These are phyloP conservation scores for Chlorophyllum brunneum DNA, from an alignment of 768 basidiomycete species.

Conservation along the genomic window DNA sequence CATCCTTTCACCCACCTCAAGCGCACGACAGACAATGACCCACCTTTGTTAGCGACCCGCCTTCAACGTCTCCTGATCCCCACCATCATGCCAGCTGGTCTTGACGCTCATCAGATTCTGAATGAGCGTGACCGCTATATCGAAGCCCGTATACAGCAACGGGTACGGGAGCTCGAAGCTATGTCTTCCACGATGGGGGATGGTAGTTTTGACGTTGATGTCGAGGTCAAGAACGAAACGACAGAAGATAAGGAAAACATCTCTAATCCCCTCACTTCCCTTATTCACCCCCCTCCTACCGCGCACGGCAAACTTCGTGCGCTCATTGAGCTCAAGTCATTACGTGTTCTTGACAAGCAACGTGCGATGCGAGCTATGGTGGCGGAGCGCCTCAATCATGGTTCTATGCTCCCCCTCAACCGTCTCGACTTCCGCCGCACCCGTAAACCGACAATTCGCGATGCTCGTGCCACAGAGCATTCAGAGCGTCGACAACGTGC, in stretches of 20 bases:
- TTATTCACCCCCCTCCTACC: conserved; percentile 54
- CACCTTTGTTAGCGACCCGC: conserved; percentile 62
- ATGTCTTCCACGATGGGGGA: conserved; percentile 80
- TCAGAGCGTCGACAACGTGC: conserved; percentile 87
- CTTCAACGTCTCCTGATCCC: conserved; percentile 83
- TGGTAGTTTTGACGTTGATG: conserved; percentile 53
- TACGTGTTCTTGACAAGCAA: conserved; percentile 89
- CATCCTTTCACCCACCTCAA: conserved; percentile 82
- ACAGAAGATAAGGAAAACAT: conserved; percentile 44
- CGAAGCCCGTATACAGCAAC: conserved; percentile 83
- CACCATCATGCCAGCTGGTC: conserved; percentile 83
- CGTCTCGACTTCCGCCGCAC: conserved; percentile 86
- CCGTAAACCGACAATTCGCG: conserved; percentile 82
- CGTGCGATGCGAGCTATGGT: conserved; percentile 81
- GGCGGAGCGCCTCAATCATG: conserved; percentile 83
- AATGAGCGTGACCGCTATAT: conserved; percentile 91
- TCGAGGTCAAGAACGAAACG: conserved; percentile 32
- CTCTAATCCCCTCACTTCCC: conserved; percentile 27
- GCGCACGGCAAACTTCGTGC: conserved; percentile 84
- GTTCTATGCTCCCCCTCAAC: conserved; percentile 85
- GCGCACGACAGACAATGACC: conserved; percentile 56
- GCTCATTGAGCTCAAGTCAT: conserved; percentile 88
- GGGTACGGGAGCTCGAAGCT: conserved; percentile 80
- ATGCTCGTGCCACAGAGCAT: conserved; percentile 85
- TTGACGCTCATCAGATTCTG: conserved; percentile 89